phyloP scores from a whole-genome alignment of 2,329 filamentous ascomycete species.

The Bipolaris gigantea region DNA sequence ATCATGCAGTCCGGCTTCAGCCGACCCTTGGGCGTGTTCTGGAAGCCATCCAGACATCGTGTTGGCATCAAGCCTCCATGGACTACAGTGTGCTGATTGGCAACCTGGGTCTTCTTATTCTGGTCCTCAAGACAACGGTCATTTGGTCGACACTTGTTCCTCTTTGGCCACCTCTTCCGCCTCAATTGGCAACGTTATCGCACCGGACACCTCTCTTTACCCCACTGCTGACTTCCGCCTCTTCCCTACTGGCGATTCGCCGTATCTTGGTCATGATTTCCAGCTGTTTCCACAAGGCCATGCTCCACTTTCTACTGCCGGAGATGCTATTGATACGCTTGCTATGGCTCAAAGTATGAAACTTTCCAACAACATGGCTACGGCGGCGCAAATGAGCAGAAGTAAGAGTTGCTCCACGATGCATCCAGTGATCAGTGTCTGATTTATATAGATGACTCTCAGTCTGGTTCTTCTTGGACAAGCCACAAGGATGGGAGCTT shows the following conservation, averaged over 20 bases:
- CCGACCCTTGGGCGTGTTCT: constrained; percentile 25
- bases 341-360: constrained; percentile 24
- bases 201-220: constrained; percentile 24
- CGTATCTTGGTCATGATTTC: constrained; percentile 27
- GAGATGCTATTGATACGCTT: constrained; percentile 17
- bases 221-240: constrained; percentile 29
- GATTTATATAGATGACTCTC: constrained; percentile 26
- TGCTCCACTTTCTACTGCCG: constrained; percentile 15
- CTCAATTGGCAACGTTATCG: constrained; percentile 21
- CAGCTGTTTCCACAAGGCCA: constrained; percentile 20
- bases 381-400: constrained; percentile 29
- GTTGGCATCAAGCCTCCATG: constrained; percentile 29
- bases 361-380: constrained; percentile 19
- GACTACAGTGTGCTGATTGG: constrained; percentile 31
- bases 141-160: constrained; percentile 24
- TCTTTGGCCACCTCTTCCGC: constrained; percentile 29
- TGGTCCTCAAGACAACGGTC: constrained; percentile 23
- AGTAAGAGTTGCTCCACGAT: constrained; percentile 17
- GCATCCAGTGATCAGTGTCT: constrained; percentile 4
- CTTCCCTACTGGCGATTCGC: constrained; percentile 26
- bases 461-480: constrained; percentile 33
- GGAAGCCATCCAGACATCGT: constrained; percentile 31
- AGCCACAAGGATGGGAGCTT: constrained; percentile 29
- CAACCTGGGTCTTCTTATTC: constrained; percentile 33
- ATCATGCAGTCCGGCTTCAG: constrained; percentile 28